Percentiles rank a stretch among this genome's conserved stretches.
Conservation (phyloP, 768 basidiomycete species). For the Tubosaeta sp. region DNA sequence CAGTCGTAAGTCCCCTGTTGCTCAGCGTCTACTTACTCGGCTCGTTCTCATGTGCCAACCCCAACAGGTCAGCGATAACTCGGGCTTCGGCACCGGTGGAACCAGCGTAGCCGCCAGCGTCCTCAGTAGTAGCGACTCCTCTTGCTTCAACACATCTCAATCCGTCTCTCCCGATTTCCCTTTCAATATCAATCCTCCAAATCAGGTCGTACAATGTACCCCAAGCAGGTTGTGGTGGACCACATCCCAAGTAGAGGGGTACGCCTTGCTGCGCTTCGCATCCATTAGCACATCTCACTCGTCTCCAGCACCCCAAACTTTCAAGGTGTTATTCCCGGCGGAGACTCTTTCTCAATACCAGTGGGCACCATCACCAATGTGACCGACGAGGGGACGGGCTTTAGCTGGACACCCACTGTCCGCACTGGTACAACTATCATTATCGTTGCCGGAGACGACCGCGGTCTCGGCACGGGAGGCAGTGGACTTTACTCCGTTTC, state of each 20-base stretch:
- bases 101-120: constrained; percentile 67
- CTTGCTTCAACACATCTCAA: constrained; percentile 54
- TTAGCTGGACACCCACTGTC: constrained; percentile 62
- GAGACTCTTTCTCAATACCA: constrained; percentile 67
- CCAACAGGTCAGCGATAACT: constrained; percentile 52
- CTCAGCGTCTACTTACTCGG: not conserved
- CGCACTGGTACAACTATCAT: constrained; percentile 63
- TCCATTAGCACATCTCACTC: not conserved
- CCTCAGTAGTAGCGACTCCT: constrained; percentile 42
- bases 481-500: constrained; percentile 56
- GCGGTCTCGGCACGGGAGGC: constrained; percentile 67
- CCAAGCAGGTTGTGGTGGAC: constrained; percentile 67
- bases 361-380: constrained; percentile 43
- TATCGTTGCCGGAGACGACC: constrained; percentile 60
- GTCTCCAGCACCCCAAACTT: constrained; percentile 51
- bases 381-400: constrained; percentile 52
- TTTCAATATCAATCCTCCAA: constrained; percentile 58
- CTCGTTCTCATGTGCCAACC: not conserved
- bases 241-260: constrained; percentile 50
- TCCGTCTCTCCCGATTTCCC: constrained; percentile 51
- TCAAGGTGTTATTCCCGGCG: constrained; percentile 74
- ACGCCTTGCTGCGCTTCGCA: not conserved
- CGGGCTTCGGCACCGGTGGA: constrained; percentile 68
- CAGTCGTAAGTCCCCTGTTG: constrained; percentile 51
- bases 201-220: constrained; percentile 62